These are phyloP conservation scores for Boletus reticulatus DNA, from an alignment of 768 basidiomycete genomes.

Conservation along the genomic window DNA sequence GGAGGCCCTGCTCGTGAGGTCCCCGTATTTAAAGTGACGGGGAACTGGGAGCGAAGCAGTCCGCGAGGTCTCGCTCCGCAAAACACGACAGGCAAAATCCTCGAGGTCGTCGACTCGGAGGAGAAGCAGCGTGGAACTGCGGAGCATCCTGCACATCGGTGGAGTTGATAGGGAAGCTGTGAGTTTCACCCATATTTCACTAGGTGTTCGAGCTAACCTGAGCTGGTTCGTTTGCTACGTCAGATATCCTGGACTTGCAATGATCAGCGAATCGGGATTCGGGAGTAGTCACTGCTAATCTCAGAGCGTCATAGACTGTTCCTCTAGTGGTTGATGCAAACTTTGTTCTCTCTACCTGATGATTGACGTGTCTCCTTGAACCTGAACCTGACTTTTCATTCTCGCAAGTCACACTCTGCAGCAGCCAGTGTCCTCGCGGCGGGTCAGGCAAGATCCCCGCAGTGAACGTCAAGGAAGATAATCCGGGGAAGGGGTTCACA, in stretches of 20 bases:
- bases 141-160: slow-evolving; percentile 15
- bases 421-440: slow-evolving; percentile 48
- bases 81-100: slow-evolving; percentile 15
- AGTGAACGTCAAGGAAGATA: slow-evolving; percentile 56
- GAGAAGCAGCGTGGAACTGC: slow-evolving; percentile 21
- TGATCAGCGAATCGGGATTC: neutral
- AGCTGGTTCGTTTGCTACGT: slow-evolving; percentile 2
- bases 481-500: slow-evolving; percentile 40
- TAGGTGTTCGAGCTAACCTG: neutral
- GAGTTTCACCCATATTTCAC: slow-evolving; percentile 2
- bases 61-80: slow-evolving; percentile 21
- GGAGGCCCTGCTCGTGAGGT: slow-evolving; percentile 11
- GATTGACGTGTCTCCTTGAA: neutral
- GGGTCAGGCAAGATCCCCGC: slow-evolving; percentile 50
- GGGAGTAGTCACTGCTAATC: too few species aligned
- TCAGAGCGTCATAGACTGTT: slow-evolving; percentile 72
- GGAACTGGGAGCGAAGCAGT: slow-evolving; percentile 14
- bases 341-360: neutral
- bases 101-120: slow-evolving; percentile 14
- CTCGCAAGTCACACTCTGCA: slow-evolving; percentile 49
- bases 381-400: slow-evolving; percentile 11
- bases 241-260: neutral
- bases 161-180: slow-evolving; percentile 12
- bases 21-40: slow-evolving; percentile 26
- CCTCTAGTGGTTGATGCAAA: slow-evolving; percentile 34